Evolutionary conservation across 352 stramenopile genomes (phyloP), one percentile per base, ranked within the genome.

Genomic region (Pythium graminicola): DNA sequence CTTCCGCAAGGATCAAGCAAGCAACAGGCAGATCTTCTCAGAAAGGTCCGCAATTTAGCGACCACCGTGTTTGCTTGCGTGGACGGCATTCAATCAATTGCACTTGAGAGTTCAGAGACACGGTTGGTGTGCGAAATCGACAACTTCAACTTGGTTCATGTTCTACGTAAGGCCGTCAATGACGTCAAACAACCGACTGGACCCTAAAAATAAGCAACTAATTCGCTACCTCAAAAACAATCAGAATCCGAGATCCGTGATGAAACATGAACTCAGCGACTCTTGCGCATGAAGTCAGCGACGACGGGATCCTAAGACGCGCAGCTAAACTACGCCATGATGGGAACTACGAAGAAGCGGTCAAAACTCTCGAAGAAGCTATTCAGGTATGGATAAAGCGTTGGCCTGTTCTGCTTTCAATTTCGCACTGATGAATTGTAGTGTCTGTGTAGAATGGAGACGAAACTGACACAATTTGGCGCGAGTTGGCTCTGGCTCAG

Each of bases 381-480:
- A 67, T 85, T n/a, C 62, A 80, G 61, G 72, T 85, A 63, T 20
- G n/a, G 8, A 4, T 3, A 3, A 19, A 24, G 2, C 17, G 6
- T 39, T n/a, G n/a, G n/a, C n/a, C n/a, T n/a, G n/a, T n/a, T n/a
- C n/a, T n/a, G n/a, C n/a, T n/a, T n/a, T n/a, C n/a, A n/a, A n/a
- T n/a, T n/a, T n/a, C n/a, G 35, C 28, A 24, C 28, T 31, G 4
- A 51, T 24, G 4, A 6, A 14, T 43, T 43, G 31, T 26, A 16
- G 2, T 29, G 24, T 19, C 29, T 14, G 26, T 10, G 6, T 48
- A 90, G 79, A 22, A 62, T 22, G 73, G 85, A 61, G 71, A 61
- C 2, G 71, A 90, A 39, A 81, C 67, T 0, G 73, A 71, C 23
- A 50, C 65, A 23, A 36, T 90, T 10, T 90, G 79, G 79, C 45